phyloP scores from a whole-genome alignment of 208 protist genomes.

The Wallacemonas sp. region DNA sequence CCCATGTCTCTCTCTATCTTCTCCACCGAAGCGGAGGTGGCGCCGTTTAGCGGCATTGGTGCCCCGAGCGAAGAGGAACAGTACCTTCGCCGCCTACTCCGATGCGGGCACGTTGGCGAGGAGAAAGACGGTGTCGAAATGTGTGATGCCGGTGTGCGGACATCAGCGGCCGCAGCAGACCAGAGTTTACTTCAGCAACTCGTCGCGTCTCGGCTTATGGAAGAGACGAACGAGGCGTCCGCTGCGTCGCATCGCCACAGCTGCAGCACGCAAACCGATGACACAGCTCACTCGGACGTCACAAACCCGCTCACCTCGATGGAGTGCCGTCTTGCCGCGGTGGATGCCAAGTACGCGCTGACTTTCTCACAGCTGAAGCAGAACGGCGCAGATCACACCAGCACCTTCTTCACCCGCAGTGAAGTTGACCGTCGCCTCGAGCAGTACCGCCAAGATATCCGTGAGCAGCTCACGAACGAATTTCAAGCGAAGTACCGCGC shows the following conservation, averaged over 20 bases:
- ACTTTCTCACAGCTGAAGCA: slow-evolving; percentile 63
- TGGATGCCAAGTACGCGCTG: slow-evolving; percentile 86
- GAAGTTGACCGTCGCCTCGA: slow-evolving; percentile 78
- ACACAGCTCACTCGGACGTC: slow-evolving; percentile 14
- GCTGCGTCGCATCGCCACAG: slow-evolving; percentile 25
- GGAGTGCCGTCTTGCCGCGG: slow-evolving; percentile 79
- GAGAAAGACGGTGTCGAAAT: slow-evolving; percentile 30
- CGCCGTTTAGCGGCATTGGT: slow-evolving; percentile 45
- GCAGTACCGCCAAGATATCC: slow-evolving; percentile 72
- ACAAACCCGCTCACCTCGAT: slow-evolving; percentile 58
- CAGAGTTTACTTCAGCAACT: slow-evolving; percentile 69
- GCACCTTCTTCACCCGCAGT: slow-evolving; percentile 45
- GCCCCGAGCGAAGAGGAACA: slow-evolving; percentile 40
- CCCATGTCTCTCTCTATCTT: slow-evolving; percentile 82
- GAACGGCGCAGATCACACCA: slow-evolving; percentile 25
- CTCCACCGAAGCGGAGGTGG: slow-evolving; percentile 75
- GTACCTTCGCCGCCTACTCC: slow-evolving; percentile 50
- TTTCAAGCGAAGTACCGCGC: slow-evolving; percentile 72
- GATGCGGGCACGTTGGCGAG: not conserved
- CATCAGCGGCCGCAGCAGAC: too few species aligned
- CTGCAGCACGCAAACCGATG: slow-evolving; percentile 67
- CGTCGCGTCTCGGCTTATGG: slow-evolving; percentile 34
- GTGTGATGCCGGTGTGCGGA: too few species aligned
- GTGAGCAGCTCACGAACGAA: slow-evolving; percentile 63
- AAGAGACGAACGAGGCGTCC: slow-evolving; percentile 12